A percentile compares a stretch with the other conserved stretches of the same genome.
Conservation (phyloP, 768 basidiomycete genomes). For the Harrya chromipes region DNA sequence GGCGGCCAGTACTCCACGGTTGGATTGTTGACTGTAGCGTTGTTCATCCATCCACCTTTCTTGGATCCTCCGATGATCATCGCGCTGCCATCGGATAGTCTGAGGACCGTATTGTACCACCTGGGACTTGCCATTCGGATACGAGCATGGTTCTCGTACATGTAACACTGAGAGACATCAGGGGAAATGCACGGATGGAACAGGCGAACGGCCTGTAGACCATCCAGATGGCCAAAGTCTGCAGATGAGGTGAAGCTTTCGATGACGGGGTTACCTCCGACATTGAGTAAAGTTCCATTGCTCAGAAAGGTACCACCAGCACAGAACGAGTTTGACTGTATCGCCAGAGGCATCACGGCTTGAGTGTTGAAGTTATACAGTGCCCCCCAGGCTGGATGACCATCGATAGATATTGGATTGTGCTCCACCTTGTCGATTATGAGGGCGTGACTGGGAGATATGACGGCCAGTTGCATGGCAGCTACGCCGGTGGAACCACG, state of each 20-base stretch:
- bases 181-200: constrained; percentile 62
- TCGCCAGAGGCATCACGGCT: constrained; percentile 53
- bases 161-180: constrained; percentile 47
- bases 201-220: constrained; percentile 69
- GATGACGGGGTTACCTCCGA: constrained; percentile 81
- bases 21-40: constrained; percentile 75
- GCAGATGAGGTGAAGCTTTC: constrained; percentile 58
- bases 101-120: constrained; percentile 76
- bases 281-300: constrained; percentile 75
- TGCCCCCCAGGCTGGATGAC: constrained; percentile 80
- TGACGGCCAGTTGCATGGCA: constrained; percentile 72
- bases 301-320: constrained; percentile 76
- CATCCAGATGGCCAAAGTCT: constrained; percentile 74
- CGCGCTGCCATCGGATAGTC: constrained; percentile 73
- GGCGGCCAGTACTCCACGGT: constrained; percentile 83
- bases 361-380: constrained; percentile 69
- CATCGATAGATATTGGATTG: constrained; percentile 69
- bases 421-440: constrained; percentile 86
- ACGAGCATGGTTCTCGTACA: constrained; percentile 61
- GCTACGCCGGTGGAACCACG: constrained; percentile 71
- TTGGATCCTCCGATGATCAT: constrained; percentile 82
- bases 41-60: constrained; percentile 86
- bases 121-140: constrained; percentile 74
- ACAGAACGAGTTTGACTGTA: constrained; percentile 84
- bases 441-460: constrained; percentile 67